Percentiles rank a stretch among this genome's conserved stretches.
Conservation (phyloP, 768 basidiomycete genomes). For the Calocybe cyanea region DNA sequence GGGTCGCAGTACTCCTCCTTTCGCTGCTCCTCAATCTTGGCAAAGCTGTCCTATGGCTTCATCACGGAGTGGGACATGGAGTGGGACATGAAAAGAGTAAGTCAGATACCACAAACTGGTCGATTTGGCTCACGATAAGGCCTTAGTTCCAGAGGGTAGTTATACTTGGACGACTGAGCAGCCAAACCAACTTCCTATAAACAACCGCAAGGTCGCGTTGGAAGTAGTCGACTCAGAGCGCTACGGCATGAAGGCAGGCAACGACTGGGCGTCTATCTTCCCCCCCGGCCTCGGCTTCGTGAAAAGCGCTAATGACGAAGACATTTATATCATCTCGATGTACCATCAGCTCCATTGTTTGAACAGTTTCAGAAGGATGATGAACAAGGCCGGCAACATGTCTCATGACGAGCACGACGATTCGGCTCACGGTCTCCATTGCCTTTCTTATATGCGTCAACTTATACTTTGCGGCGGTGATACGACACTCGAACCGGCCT, state of each 20-base stretch:
- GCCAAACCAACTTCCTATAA: neutral
- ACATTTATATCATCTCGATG: slow-evolving; percentile 8
- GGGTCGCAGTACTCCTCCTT: neutral
- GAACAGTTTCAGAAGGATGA: slow-evolving; percentile 8
- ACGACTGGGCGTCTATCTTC: slow-evolving; percentile 12
- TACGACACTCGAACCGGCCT: slow-evolving; percentile 10
- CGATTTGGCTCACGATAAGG: neutral
- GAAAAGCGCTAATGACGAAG: slow-evolving; percentile 2
- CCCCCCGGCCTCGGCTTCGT: slow-evolving; percentile 10
- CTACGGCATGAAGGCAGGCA: slow-evolving; percentile 7
- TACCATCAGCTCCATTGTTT: slow-evolving; percentile 12
- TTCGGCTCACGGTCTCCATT: slow-evolving; percentile 4
- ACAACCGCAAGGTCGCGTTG: slow-evolving; percentile 1
- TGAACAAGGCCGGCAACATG: too few species aligned
- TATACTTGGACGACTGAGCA: neutral
- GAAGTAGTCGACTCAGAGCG: slow-evolving; percentile 8
- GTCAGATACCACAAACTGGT: neutral
- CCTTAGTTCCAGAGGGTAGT: too few species aligned
- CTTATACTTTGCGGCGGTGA: slow-evolving; percentile 10
- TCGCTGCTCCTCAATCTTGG: neutral
- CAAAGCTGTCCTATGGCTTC: neutral
- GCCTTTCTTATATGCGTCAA: slow-evolving; percentile 10
- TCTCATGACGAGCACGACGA: neutral
- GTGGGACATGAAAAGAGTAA: neutral
- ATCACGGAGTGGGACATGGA: neutral